Evolutionary conservation across 129 eudicot species (phyloP), one percentile per base, ranked within the genome.

Genomic region (Chrysanthemum seticuspe): DNA sequence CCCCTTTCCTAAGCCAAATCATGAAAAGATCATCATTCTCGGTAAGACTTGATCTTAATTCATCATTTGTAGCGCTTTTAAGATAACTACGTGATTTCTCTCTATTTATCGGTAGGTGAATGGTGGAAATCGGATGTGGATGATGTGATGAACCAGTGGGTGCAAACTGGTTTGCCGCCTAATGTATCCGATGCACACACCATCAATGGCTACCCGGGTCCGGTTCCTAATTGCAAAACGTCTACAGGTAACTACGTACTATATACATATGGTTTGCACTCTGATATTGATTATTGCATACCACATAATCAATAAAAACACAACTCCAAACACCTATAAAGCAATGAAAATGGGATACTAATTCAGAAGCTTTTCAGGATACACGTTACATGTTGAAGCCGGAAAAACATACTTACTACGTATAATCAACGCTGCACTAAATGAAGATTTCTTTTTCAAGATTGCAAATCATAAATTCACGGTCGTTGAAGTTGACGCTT

Each of bases 61-160:
- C 27, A 54, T 4, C 54, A 14, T 34, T 10, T 13, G 7, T 49
- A 13, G 6, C 25, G 36, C 16, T 74, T 62, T 3, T 25, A 9
- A 10, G 44, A n/a, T 40, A 6, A 65, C 0, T 9, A 57, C 21
- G 29, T 53, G 47, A 31, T 71, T 76, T 64, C 2, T 57, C 7
- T 36, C 19, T 7, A 1, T 10, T 52, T 53, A 47, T 60, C 6
- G 66, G 60, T 75, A 91, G 97, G 91, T 4, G 97, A 91, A 78
- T 91, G 97, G 97, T 88, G 97, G 97, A 88, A 88, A 71, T 87
- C 93, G 11, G 96, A 91, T 54, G 86, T 74, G 1, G 93, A 88
- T 69, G 78, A 40, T 47, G 93, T 91, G 53, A 84, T 91, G 67
- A 83, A 91, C 71, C 88, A 83, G 67, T 88, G 91, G 44, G 57